Conservation (phyloP, 306 rosid species). For the Lagenaria siceraria region DNA sequence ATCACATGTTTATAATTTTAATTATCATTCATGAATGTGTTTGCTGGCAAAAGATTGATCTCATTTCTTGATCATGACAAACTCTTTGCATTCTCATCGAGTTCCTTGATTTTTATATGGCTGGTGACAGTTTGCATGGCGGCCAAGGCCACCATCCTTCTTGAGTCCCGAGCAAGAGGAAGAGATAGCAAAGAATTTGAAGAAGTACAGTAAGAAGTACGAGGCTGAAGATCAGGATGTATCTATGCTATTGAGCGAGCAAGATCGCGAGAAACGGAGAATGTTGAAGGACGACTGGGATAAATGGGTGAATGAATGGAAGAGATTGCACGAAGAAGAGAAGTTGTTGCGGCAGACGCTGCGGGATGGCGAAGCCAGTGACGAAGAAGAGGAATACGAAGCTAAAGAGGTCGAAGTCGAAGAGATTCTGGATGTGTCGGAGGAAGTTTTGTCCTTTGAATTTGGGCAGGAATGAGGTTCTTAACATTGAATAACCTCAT, state of each 20-base stretch:
- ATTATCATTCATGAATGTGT: neutral
- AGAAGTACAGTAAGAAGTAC: conserved; percentile 84
- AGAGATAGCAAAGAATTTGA: conserved; percentile 76
- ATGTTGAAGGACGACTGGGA: conserved; percentile 81
- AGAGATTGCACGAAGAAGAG: conserved; percentile 46
- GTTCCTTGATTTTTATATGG: neutral
- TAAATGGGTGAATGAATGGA: conserved; percentile 68
- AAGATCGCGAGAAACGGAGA: conserved; percentile 71
- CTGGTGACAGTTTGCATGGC: conserved; percentile 57
- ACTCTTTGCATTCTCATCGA: neutral
- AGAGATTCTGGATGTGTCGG: conserved; percentile 37
- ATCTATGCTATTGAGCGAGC: conserved; percentile 63
- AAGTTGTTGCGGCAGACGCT: conserved; percentile 31
- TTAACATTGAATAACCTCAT: neutral
- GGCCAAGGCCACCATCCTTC: conserved; percentile 85
- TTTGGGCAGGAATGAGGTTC: conserved; percentile 6
- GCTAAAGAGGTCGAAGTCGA: conserved; percentile 83
- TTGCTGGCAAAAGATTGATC: neutral
- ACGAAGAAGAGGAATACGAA: conserved; percentile 86
- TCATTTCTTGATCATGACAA: neutral
- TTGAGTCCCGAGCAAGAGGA: conserved; percentile 77
- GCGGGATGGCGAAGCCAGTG: conserved; percentile 82
- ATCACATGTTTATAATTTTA: neutral
- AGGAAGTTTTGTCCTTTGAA: conserved; percentile 51
- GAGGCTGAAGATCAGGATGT: conserved; percentile 93